Percentiles rank a stretch among this genome's conserved stretches.
Conservation (phyloP, 2,329 filamentous ascomycete genomes). For the Myriosclerotinia curreyana region DNA sequence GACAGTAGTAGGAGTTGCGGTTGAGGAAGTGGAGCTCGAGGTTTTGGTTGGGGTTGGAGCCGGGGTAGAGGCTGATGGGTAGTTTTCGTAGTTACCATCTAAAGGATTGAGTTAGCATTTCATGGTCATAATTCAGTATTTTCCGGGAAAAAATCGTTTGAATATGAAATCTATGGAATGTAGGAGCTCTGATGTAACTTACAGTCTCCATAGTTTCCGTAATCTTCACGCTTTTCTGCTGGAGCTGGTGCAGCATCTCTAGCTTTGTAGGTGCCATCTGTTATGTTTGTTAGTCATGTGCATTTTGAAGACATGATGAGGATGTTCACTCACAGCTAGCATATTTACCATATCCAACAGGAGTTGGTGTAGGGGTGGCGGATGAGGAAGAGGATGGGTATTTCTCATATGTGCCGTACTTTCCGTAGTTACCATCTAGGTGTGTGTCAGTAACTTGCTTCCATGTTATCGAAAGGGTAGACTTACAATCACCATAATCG, state of each 20-base stretch:
- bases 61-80: constrained; percentile 1
- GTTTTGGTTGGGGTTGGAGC: no score
- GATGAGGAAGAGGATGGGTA: constrained; percentile 9
- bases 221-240: constrained; percentile 2
- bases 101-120: constrained; percentile 15
- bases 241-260: constrained; percentile 12
- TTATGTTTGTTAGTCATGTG: neutral
- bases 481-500: constrained; percentile 18
- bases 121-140: neutral
- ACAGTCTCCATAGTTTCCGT: constrained; percentile 21
- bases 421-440: constrained; percentile 13
- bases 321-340: constrained; percentile 9
- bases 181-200: neutral
- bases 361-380: neutral
- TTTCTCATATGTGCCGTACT: constrained; percentile 19
- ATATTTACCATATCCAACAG: constrained; percentile 12
- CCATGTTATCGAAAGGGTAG: neutral
- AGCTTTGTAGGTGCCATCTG: constrained; percentile 3
- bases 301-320: neutral
- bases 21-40: neutral
- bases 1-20: constrained; percentile 7
- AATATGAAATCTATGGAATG: constrained; percentile 5
- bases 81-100: constrained; percentile 18
- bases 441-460: neutral
- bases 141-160: neutral